A percentile compares a stretch with the other conserved stretches of the same genome.
These are phyloP conservation scores for Trichoderma brevicompactum DNA, from an alignment of 2,329 filamentous ascomycete species.

Conservation along the genomic window DNA sequence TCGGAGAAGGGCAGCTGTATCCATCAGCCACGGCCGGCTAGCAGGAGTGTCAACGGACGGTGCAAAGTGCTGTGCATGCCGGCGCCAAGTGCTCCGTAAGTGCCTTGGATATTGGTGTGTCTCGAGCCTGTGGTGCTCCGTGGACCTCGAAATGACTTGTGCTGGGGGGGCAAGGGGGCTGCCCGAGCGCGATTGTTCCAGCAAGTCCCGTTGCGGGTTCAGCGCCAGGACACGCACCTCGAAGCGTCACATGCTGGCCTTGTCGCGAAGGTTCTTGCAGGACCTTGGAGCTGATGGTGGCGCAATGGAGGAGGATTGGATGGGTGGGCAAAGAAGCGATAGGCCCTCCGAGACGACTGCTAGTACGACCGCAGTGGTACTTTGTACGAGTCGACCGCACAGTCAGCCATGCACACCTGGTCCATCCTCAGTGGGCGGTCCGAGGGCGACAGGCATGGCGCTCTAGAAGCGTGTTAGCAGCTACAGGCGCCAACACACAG, in stretches of 20 bases:
- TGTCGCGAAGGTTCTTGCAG: conserved; percentile 27
- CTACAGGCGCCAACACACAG: conserved; percentile 11
- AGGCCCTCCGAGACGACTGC: background rate
- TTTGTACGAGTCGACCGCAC: background rate
- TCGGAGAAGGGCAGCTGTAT: background rate
- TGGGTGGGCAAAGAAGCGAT: conserved; percentile 1
- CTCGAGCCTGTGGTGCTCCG: too few relatives aligned
- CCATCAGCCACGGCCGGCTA: background rate
- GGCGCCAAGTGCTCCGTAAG: too few relatives aligned
- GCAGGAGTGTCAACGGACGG: too few relatives aligned
- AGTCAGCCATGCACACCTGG: background rate
- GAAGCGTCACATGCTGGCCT: conserved; percentile 30
- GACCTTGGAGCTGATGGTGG: conserved; percentile 24
- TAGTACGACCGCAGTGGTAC: too few relatives aligned
- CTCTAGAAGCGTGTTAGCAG: background rate
- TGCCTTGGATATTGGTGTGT: too few relatives aligned
- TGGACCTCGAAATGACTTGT: too few relatives aligned
- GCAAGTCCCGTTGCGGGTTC: background rate
- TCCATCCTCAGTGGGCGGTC: background rate
- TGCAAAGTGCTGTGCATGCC: background rate
- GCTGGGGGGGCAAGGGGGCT: background rate
- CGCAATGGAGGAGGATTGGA: conserved; percentile 20
- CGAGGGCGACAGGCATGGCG: conserved; percentile 3
- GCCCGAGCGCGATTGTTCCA: conserved; percentile 6
- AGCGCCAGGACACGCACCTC: background rate